Evolutionary conservation across 768 basidiomycete genomes (phyloP).

Genomic region (Auriculariales sp.): DNA sequence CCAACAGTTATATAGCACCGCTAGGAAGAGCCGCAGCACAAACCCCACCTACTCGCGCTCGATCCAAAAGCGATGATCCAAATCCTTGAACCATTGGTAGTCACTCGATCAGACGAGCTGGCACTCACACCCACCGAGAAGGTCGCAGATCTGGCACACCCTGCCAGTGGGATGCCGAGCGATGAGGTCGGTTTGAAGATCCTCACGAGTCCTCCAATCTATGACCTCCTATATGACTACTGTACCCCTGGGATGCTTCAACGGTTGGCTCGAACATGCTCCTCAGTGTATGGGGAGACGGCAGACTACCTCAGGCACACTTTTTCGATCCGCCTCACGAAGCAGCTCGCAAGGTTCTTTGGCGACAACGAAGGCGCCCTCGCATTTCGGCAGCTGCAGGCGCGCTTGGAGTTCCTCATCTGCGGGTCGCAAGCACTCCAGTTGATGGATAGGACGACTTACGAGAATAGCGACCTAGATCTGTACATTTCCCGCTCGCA

Average conservation of each 20-base stretch:
- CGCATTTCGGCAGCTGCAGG: constrained; percentile 30
- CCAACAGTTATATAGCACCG: no score
- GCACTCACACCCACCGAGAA: no score
- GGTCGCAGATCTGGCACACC: no score
- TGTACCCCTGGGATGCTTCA: constrained; percentile 8
- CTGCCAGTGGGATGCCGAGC: no score
- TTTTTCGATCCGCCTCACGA: constrained; percentile 23
- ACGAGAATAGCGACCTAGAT: constrained; percentile 36
- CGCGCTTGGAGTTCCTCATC: constrained; percentile 27
- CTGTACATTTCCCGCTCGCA: constrained; percentile 19
- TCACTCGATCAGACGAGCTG: no score
- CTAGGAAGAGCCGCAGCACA: no score
- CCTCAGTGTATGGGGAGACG: constrained; percentile 7
- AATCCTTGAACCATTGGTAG: no score
- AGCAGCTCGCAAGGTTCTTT: constrained; percentile 21
- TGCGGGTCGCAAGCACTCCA: constrained; percentile 42
- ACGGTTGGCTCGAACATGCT: constrained; percentile 13
- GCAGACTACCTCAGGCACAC: constrained; percentile 14
- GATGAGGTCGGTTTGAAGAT: background rate
- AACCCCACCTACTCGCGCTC: no score
- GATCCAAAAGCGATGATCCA: no score
- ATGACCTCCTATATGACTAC: background rate
- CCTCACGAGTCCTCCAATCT: background rate
- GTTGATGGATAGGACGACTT: constrained; percentile 30
- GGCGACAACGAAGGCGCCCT: constrained; percentile 17